These are phyloP conservation scores for Eragrostis curvula DNA, from an alignment of 176 grass and related monocot genomes.

Conservation along the genomic window DNA sequence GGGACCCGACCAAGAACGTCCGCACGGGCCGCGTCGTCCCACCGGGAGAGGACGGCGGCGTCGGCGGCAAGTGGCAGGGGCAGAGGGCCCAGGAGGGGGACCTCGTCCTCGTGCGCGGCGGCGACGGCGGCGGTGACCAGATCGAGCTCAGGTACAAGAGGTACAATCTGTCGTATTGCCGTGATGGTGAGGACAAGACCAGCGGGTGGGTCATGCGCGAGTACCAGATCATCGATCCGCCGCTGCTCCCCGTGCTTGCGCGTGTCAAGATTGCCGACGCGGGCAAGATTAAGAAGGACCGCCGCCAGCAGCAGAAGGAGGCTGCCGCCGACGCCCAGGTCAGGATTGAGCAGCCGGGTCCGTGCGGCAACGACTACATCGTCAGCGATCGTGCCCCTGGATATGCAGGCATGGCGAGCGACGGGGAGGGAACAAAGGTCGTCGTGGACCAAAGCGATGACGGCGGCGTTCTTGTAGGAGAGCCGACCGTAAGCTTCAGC, in stretches of 20 bases:
- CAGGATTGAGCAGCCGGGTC: background rate
- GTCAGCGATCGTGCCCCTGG: no score
- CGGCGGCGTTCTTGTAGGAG: no score
- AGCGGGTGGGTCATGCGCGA: constrained; percentile 34
- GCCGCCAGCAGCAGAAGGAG: background rate
- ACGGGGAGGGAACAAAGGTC: no score
- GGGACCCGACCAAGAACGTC: background rate
- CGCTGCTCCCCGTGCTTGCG: background rate
- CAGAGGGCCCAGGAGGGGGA: background rate
- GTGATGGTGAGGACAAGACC: rapidly evolving
- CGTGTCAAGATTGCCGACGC: background rate
- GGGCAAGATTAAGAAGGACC: background rate
- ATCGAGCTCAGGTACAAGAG: background rate
- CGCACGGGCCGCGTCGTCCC: background rate
- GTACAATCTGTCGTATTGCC: background rate
- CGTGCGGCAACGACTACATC: background rate
- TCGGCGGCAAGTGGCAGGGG: background rate
- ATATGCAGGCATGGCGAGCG: no score
- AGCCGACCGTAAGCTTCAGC: no score
- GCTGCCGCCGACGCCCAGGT: background rate
- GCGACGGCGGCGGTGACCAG: background rate
- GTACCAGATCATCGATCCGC: constrained; percentile 2
- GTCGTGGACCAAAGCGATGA: no score
- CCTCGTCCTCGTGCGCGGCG: background rate
- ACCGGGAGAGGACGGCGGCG: background rate